Base-by-base conservation (phyloP, 352 stramenopile genomes). In the Pythium coloratum region DNA sequence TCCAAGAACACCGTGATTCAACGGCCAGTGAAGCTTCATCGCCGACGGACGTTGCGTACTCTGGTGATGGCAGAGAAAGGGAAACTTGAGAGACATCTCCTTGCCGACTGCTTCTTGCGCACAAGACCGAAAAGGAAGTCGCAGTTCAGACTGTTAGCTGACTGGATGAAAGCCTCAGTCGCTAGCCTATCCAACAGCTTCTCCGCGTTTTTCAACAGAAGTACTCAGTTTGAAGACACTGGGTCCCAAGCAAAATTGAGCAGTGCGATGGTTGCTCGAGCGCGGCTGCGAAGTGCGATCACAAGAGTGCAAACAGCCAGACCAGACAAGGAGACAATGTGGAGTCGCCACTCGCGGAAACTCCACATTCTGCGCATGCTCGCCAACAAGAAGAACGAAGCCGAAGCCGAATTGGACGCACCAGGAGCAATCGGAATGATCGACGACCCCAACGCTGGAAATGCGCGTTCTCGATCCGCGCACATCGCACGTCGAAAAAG, bases 151-250 rank as follows among this genome's bases (percentile, higher is more conserved):
- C 16, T 28, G 8, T 6, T 12, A 50, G 16, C n/a, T n/a, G 6
- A 50, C 14, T 26, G 44, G n/a, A 28, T 50, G 2, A 14, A 50
- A 4, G 44, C 44, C 5, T 28, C 16, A 20, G 89, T 90, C 53
- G 80, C 81, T 30, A 83, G 91, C 59, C 76, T 92, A 32, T 82
- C 82, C 1, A 80, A 77, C n/a, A 79, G 76, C 5, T 85, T 90
- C 38, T 85, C 84, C 59, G 78, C 86, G 51, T 73, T 88, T 18
- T 84, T 90, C 36, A 78, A 90, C 56, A 18, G 18, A 8, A 28
- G 13, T 3, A 24, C 13, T 12, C 13, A 6, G n/a, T 50, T 26
- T 12, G n/a, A n/a, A 3, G 13, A 50, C 16, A 26, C 44, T 6
- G 18, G 44, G 7, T 50, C 44, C 2, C 44, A 26, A 28, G 2